Evolutionary conservation across 2,329 filamentous ascomycete species (phyloP), one percentile per base, ranked within the genome.

Genomic region (Apiospora kogelbergensis): DNA sequence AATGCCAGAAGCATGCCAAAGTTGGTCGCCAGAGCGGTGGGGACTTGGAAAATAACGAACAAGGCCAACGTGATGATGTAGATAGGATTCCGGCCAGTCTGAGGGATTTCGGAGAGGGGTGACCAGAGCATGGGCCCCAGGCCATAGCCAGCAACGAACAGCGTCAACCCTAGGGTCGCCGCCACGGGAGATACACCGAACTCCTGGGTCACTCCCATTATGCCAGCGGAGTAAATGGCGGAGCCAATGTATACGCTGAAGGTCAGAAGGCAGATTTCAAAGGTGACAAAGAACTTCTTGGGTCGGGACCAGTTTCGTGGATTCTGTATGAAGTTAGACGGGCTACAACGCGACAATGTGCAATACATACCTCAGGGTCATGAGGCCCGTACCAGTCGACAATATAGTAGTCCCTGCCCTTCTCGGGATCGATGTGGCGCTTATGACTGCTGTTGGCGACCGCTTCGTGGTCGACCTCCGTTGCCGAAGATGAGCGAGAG

Each of bases 31-130:
- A 89, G 75, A 0, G 86, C 85, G 0, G 85, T 84, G 0, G 87
- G 85, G 0, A 90, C 79, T 13, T 82, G 82, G 0, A 90, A 77
- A 11, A 89, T 80, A 33, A 89, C 83, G 72, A 90, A 90, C 33
- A 89, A 79, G n/a, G 81, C 80, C 68, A 90, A 84, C 0, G 87
- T 86, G 68, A 86, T 74, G 40, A 90, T 83, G 72, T 90, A 90
- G 0, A 86, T 83, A 1, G 84, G 82, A 68, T 88, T 90, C 1
- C 89, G 82, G 3, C 89, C 88, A 67, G 90, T 82, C 42, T 81
- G 71, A 0, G 88, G 87, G 17, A 91, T 84, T 75, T 91, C 89
- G 57, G 81, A 84, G 44, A 90, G 74, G 0, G 89, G 89, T 1
- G 84, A 85, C 77, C 85, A 89, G 41, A 90, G 70, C 68, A 90